Base-by-base conservation (phyloP, 2,329 filamentous ascomycete genomes). In the Blastomyces emzantsi region DNA sequence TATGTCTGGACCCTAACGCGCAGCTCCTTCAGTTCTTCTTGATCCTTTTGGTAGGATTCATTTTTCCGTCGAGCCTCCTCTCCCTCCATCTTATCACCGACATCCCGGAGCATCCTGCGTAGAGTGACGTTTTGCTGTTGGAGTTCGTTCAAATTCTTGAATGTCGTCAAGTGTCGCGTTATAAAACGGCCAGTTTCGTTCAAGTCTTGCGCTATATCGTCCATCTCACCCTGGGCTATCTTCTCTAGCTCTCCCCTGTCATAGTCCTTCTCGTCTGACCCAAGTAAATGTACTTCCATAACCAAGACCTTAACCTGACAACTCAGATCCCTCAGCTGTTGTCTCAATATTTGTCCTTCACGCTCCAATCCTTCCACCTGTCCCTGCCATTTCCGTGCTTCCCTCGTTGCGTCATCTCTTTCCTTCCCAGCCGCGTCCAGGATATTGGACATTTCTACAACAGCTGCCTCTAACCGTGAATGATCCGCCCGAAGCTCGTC, bases 181-280 rank as follows among this genome's bases (percentile, higher is more conserved):
- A 99, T 96, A 74, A 96, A 88, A 63, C 87, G 87, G 70, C 93
- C 90, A 0, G 92, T 96, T 66, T 92, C 89, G 5, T 89, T 92
- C 73, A 92, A 82, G 67, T 90, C 89, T 43, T 89, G 84, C 7
- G 90, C 77, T 0, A 85, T 82, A 63, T 88, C 85, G 63, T 90
- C 89, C 9, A 93, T 80, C 69, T 94, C 87, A 62, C 91, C 89
- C 64, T 85, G 84, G 66, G 90, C 88, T 8, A 96, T 82, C 67
- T 88, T 87, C 73, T 95, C 86, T 47, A 96, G 82, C 65, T 91
- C 88, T 57, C 85, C 80, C 28, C 85, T 85, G 68, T 96, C 90
- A 66, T 90, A 87, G 0, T 88, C 87, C 57, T 89, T 77, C 30
- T 92, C 93, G 74, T 90, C 89, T 70, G 96, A 90, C 62, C 87